A percentile compares a stretch with the other conserved stretches of the same genome.
phyloP scores from a whole-genome alignment of 345 rosid species.

The Boechera stricta region DNA sequence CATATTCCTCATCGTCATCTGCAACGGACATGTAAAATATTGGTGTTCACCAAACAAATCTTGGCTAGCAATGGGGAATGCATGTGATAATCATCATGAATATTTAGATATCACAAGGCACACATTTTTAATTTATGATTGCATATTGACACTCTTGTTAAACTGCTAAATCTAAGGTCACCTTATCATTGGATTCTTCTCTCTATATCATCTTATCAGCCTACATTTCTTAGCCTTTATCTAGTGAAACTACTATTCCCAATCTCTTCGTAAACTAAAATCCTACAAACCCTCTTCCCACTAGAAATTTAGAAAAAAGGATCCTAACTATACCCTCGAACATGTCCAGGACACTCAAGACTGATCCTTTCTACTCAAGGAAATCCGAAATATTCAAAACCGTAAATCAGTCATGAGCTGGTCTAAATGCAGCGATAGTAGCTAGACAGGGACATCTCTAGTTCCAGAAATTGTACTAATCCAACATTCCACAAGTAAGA shows the following conservation, averaged over 20 bases:
- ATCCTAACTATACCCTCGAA: constrained; percentile 12
- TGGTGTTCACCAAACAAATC: constrained; percentile 20
- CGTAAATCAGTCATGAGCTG: neutral
- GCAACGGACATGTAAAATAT: constrained; percentile 20
- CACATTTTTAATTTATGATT: neutral
- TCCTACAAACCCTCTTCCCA: constrained; percentile 24
- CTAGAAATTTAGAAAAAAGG: neutral
- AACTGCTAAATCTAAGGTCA: constrained; percentile 2
- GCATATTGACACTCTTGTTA: neutral
- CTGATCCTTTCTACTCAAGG: constrained; percentile 15
- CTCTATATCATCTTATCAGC: constrained; percentile 8
- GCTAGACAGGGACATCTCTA: constrained; percentile 20
- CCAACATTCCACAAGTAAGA: constrained; percentile 10
- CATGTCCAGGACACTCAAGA: constrained; percentile 27
- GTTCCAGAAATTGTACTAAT: constrained; percentile 18
- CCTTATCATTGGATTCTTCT: constrained; percentile 5
- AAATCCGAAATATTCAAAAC: constrained; percentile 10
- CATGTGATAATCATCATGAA: neutral
- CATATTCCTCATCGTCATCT: constrained; percentile 87
- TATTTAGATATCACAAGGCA: neutral
- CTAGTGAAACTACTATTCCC: constrained; percentile 9
- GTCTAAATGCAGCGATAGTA: constrained; percentile 13
- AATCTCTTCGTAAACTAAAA: constrained; percentile 5
- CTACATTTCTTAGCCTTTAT: neutral
- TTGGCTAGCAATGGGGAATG: neutral